Percentiles rank a stretch among this genome's conserved stretches.
Conservation (phyloP, 139 green algal genomes). For the Chlamydomonas sphaeroides region DNA sequence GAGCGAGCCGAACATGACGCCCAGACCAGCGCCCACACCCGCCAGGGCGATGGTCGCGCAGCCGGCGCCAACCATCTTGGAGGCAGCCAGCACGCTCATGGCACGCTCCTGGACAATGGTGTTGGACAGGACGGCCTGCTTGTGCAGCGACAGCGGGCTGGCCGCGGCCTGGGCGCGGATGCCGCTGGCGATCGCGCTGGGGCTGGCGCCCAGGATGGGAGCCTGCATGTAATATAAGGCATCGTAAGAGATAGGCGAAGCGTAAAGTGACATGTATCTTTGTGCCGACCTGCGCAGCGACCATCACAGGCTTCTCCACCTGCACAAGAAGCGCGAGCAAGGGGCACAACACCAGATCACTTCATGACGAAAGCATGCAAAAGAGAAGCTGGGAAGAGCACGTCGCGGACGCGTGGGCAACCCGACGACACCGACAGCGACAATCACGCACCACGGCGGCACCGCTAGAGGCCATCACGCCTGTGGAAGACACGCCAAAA, state of each 20-base stretch:
- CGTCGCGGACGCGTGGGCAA: too few species aligned
- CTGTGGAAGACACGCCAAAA: not conserved
- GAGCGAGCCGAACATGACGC: conserved; percentile 83
- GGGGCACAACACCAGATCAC: not conserved
- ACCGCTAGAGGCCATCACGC: too few species aligned
- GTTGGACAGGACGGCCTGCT: conserved; percentile 33
- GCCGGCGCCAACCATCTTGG: conserved; percentile 81
- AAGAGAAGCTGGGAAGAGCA: too few species aligned
- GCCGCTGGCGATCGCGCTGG: conserved; percentile 41
- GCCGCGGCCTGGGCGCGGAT: conserved; percentile 37
- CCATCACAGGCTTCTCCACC: conserved; percentile 21
- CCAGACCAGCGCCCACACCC: conserved; percentile 78
- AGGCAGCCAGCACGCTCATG: conserved; percentile 64
- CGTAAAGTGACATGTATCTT: too few species aligned
- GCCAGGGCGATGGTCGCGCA: conserved; percentile 80
- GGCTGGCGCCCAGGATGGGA: conserved; percentile 35
- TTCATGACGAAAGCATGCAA: too few species aligned
- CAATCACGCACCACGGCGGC: too few species aligned
- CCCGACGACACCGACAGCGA: too few species aligned
- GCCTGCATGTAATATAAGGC: conserved; percentile 19
- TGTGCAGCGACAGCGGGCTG: conserved; percentile 31
- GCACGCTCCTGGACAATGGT: conserved; percentile 28
- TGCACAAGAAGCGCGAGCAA: not conserved
- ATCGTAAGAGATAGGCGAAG: too few species aligned
- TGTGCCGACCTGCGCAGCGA: not conserved